Conservation (phyloP, 768 basidiomycete genomes). For the Artomyces pyxidatus region DNA sequence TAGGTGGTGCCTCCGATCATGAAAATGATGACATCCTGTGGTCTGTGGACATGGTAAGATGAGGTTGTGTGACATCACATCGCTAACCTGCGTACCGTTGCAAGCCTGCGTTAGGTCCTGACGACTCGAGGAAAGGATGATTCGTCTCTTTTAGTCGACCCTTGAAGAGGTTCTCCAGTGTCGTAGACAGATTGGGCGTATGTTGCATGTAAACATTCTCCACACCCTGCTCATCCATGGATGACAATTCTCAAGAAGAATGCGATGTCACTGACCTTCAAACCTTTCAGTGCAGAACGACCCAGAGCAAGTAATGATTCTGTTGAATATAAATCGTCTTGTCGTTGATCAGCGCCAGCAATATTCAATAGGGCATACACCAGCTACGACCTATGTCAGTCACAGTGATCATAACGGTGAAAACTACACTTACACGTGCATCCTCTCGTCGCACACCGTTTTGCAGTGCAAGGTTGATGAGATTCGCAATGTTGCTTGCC, state of each 20-base stretch:
- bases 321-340: slow-evolving; percentile 94
- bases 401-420: background rate
- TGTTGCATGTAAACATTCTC: slow-evolving; percentile 99
- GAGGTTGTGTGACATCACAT: too few species aligned
- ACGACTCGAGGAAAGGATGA: slow-evolving; percentile 81
- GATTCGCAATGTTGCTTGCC: slow-evolving; percentile 68
- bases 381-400: slow-evolving; percentile 41
- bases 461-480: slow-evolving; percentile 65
- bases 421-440: slow-evolving; percentile 43
- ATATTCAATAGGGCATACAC: slow-evolving; percentile 91
- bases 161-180: slow-evolving; percentile 81
- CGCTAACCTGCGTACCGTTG: slow-evolving; percentile 54
- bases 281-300: slow-evolving; percentile 87
- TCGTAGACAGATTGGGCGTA: slow-evolving; percentile 86
- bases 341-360: slow-evolving; percentile 91
- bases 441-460: slow-evolving; percentile 76
- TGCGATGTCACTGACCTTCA: slow-evolving; percentile 57
- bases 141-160: slow-evolving; percentile 81
- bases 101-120: slow-evolving; percentile 57
- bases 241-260: too few species aligned
- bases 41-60: too few species aligned
- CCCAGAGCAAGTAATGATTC: slow-evolving; percentile 93
- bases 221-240: too few species aligned
- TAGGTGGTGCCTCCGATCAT: slow-evolving; percentile 96
- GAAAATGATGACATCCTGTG: slow-evolving; percentile 95